Base-by-base conservation (phyloP, 371 early-diverging fungal genomes). In the Actinomucor elegans region DNA sequence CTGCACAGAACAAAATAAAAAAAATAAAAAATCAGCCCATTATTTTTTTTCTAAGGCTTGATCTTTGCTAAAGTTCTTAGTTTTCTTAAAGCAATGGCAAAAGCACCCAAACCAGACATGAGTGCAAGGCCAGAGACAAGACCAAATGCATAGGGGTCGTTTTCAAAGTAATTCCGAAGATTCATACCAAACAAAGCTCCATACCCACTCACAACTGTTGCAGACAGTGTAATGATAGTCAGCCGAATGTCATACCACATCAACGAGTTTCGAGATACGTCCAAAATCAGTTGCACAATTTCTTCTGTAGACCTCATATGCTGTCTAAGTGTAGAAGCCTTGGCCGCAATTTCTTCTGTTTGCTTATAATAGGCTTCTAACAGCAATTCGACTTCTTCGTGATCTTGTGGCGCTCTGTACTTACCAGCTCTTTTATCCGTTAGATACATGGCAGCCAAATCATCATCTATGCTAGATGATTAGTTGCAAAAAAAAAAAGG, bases 131-230 rank as follows among this genome's bases (percentile, higher is more conserved):
- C 75, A 2, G 80, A 73, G 6, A 89, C 81, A 10, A 82, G 49
- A 10, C 73, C 75, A 64, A 94, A 92, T 0, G 87, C 88, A 49
- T 76, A 68, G 0, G 88, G 87, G 35, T 86, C 73, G 9, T 67
- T 61, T 54, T 94, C 95, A 43, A 91, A 74, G 41, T 79, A 75
- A 51, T 81, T 90, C 47, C 75, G 68, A 56, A 95, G 64, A 66
- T 95, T 95, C 96, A 95, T 95, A 28, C 96, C 96, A 50, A 93
- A 90, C 15, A 94, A 59, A 5, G 91, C 87, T 15, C 91, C 92
- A 17, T 79, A 74, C 0, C 67, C 73, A 50, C 75, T 63, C 0
- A 71, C 65, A 11, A 75, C 60, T 15, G 85, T 85, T 37, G 92
- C 75, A 0, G 89, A 90, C 20, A 91, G 66, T 4, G 92, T 93